Conservation (phyloP, 1,139 yeast species). For the Pichia sp. region DNA sequence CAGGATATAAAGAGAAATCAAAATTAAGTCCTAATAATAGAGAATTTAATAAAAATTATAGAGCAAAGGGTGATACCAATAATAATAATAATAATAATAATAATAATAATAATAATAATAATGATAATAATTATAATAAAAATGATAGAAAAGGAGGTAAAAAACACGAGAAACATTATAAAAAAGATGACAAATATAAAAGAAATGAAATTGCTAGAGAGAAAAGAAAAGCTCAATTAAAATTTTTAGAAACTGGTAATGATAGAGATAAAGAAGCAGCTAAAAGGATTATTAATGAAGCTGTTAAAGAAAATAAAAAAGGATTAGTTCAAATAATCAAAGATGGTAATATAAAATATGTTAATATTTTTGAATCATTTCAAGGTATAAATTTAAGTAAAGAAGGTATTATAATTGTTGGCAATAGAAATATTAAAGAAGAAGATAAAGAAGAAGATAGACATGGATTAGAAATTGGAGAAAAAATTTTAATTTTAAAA, state of each 20-base stretch:
- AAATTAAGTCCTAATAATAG: too few species aligned
- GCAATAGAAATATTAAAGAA: conserved; percentile 8
- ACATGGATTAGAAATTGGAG: conserved; percentile 13
- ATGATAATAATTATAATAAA: neutral
- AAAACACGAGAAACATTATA: neutral
- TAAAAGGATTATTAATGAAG: conserved; percentile 18
- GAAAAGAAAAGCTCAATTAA: conserved; percentile 1
- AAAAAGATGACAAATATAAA: neutral
- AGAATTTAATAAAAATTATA: neutral
- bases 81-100: neutral
- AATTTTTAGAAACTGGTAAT: conserved; percentile 19
- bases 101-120: neutral
- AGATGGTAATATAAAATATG: conserved; percentile 4
- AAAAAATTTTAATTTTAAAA: conserved; percentile 31
- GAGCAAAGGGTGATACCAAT: neutral
- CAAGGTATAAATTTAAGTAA: conserved; percentile 18
- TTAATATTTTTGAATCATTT: conserved; percentile 13
- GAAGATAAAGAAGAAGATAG: conserved; percentile 8
- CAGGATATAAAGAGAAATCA: too few species aligned
- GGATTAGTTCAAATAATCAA: conserved; percentile 20
- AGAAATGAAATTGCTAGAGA: neutral
- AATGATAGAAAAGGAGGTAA: neutral
- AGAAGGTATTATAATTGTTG: conserved; percentile 22
- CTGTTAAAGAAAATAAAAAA: conserved; percentile 12
- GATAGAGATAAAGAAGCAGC: conserved; percentile 23